Percentiles rank a stretch among this genome's conserved stretches.
phyloP scores from a whole-genome alignment of 192 early-diverging fungal genomes.

The Coemansia sp. region DNA sequence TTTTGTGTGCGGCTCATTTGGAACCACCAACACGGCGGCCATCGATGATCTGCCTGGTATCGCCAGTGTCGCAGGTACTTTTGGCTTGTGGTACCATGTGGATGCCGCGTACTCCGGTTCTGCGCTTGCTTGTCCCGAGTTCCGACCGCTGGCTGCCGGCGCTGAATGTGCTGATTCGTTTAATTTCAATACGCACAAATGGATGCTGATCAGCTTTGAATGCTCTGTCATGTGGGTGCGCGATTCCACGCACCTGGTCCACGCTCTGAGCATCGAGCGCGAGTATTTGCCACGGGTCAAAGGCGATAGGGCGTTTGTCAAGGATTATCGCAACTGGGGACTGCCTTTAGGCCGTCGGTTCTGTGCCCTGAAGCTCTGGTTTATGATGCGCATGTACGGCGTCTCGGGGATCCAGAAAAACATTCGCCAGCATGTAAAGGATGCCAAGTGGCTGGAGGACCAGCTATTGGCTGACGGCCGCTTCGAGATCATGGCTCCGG shows the following conservation, averaged over 20 bases:
- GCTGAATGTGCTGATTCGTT: slow-evolving; percentile 55
- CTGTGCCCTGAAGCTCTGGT: slow-evolving; percentile 58
- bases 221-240: slow-evolving; percentile 56
- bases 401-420: slow-evolving; percentile 40
- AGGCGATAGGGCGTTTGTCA: slow-evolving; percentile 27
- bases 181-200: slow-evolving; percentile 59
- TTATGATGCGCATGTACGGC: slow-evolving; percentile 55
- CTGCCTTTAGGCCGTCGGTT: slow-evolving; percentile 54
- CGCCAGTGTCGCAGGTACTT: slow-evolving; percentile 28
- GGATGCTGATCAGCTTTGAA: slow-evolving; percentile 55
- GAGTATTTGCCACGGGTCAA: slow-evolving; percentile 40
- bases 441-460: slow-evolving; percentile 24
- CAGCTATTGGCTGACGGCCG: slow-evolving; percentile 23
- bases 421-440: slow-evolving; percentile 31
- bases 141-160: slow-evolving; percentile 34
- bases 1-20: slow-evolving; percentile 57
- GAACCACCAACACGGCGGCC: slow-evolving; percentile 56
- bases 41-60: slow-evolving; percentile 57
- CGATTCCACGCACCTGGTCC: slow-evolving; percentile 27
- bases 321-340: slow-evolving; percentile 56
- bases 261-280: slow-evolving; percentile 43
- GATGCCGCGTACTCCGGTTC: slow-evolving; percentile 61
- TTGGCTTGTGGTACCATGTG: slow-evolving; percentile 57
- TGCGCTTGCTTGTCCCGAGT: slow-evolving; percentile 57
- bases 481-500: slow-evolving; percentile 30